Evolutionary conservation across 2,329 filamentous ascomycete genomes (phyloP), one percentile per base, ranked within the genome.

Genomic region (Phialophora tarda): DNA sequence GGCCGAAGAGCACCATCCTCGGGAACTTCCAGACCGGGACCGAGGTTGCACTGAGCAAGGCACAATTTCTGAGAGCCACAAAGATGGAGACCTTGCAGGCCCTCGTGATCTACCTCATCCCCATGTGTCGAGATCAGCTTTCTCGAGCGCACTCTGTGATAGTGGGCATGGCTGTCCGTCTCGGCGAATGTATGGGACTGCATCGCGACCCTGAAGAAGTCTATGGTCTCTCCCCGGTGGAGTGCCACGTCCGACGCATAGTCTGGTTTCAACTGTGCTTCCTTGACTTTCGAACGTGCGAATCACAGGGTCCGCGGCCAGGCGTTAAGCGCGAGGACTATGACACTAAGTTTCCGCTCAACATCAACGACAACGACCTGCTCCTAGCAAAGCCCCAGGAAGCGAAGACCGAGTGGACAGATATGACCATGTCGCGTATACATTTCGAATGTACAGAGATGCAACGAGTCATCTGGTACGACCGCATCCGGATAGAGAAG

Each of bases 241-340:
- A 93, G 71, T 88, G 87, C 0, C 89, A 93, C 61, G 82, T 92
- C 2, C 86, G 90, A 12, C 86, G 90, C 4, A 79, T 92, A 47
- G 82, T 92, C 38, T 93, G 90, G 91, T 88, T 92, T 74, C 90
- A 93, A 72, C 82, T 93, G 23, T 92, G 89, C 76, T 91, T 91
- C 74, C 82, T 93, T 8, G 91, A 93, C 74, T 85, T 92, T 64
- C 83, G 89, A 47, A 92, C 90, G 0, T 91, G 87, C 73, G 90
- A 93, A 77, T 86, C 88, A 1, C 90, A 91, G 68, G 91, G 90
- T 0, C 90, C 90, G 8, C 83, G 88, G 26, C 89, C 89, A 0
- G 84, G 86, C 60, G 91, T 93, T 62, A 85, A 89, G n/a, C 82
- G 84, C 47, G 89, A 91, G 24, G 90, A 93, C 72, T 93, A 89